Evolutionary conservation across 352 stramenopile genomes (phyloP).

Genomic region (Pythium aquatile): DNA sequence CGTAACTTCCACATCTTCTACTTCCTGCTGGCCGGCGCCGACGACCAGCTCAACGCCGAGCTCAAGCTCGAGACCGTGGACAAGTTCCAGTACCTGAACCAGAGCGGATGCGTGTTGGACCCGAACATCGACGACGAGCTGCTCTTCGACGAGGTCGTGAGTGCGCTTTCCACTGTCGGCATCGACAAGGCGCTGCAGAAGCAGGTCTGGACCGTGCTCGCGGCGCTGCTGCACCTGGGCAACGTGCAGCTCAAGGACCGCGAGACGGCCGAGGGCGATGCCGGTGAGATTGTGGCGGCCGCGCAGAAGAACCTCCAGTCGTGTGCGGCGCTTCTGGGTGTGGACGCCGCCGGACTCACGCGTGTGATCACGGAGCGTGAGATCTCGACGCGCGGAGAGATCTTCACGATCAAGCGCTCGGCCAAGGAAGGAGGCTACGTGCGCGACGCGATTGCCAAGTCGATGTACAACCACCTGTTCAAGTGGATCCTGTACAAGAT

Average conservation of each 20-base stretch:
- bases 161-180: conserved; percentile 71
- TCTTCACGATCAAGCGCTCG: conserved; percentile 82
- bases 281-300: conserved; percentile 57
- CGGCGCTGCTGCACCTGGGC: conserved; percentile 75
- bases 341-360: conserved; percentile 58
- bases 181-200: conserved; percentile 71
- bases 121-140: conserved; percentile 87
- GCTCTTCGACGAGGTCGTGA: conserved; percentile 82
- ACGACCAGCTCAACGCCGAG: conserved; percentile 53
- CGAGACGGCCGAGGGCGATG: conserved; percentile 79
- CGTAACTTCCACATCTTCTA: conserved; percentile 93
- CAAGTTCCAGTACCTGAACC: conserved; percentile 84
- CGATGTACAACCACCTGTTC: conserved; percentile 92
- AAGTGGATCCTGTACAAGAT: conserved; percentile 92
- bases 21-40: conserved; percentile 77
- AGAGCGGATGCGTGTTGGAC: conserved; percentile 80
- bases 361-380: conserved; percentile 87
- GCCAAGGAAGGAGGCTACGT: conserved; percentile 84
- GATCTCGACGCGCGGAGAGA: conserved; percentile 86
- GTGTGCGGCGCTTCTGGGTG: conserved; percentile 66
- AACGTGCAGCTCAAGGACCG: conserved; percentile 78
- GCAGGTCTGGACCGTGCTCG: conserved; percentile 74
- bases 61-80: conserved; percentile 55
- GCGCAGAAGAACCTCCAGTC: conserved; percentile 53
- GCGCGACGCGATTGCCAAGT: conserved; percentile 92